A percentile compares a stretch with the other conserved stretches of the same genome.
These are phyloP conservation scores for Naganishia onofrii DNA, from an alignment of 768 basidiomycete species.

Conservation along the genomic window DNA sequence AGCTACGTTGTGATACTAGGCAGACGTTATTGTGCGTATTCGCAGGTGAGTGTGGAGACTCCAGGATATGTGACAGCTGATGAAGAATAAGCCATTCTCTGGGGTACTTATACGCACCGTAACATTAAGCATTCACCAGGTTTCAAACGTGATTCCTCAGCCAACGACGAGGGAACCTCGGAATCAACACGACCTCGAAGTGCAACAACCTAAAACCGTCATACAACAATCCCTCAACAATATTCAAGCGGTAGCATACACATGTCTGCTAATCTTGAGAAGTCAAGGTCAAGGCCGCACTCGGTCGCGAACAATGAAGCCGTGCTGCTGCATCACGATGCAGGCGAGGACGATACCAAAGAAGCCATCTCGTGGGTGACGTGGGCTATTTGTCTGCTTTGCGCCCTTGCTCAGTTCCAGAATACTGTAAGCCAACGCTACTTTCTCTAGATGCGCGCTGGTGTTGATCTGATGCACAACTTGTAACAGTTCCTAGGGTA, in stretches of 20 bases:
- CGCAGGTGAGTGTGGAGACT: not conserved
- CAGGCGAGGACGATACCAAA: not conserved
- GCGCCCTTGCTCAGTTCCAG: not conserved
- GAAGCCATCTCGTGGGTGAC: not conserved
- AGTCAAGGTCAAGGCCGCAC: not conserved
- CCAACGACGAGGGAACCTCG: not conserved
- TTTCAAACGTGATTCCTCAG: not conserved
- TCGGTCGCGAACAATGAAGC: conserved; percentile 1
- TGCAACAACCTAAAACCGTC: not conserved
- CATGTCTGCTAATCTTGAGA: not conserved
- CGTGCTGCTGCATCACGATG: not conserved
- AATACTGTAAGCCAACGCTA: not conserved
- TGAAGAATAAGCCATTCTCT: not conserved
- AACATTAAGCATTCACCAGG: not conserved
- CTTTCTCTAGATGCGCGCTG: not conserved
- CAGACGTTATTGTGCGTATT: not conserved
- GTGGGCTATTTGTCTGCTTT: not conserved
- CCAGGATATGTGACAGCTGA: not conserved
- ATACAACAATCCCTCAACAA: not conserved
- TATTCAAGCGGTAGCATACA: not conserved
- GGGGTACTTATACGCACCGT: not conserved
- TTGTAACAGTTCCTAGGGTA: not conserved
- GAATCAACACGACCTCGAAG: not conserved
- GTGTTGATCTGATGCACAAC: not conserved
- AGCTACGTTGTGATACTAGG: not conserved